phyloP scores from a whole-genome alignment of 2,329 filamentous ascomycete species.

The Aspergillus sp. region DNA sequence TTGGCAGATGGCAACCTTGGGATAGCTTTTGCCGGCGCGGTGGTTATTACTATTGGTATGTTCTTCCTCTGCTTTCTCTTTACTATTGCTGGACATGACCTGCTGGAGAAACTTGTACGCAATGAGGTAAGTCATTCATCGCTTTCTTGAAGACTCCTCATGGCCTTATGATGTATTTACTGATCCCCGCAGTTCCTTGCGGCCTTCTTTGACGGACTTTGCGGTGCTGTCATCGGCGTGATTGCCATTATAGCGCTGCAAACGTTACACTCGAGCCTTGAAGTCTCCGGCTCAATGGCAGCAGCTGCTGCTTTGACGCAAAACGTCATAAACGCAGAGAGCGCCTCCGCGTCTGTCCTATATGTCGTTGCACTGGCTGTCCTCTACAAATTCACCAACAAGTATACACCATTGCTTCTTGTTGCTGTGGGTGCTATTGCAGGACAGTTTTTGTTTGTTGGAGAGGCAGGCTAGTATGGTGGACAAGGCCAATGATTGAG shows the following conservation, averaged over 20 bases:
- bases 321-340: not conserved
- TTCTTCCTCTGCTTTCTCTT: not conserved
- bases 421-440: not conserved
- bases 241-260: not conserved
- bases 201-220: not conserved
- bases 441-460: not conserved
- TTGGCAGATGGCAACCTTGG: not conserved
- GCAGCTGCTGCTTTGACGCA: no score
- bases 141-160: not conserved
- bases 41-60: not conserved
- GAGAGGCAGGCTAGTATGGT: no score
- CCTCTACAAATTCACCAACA: not conserved
- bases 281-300: not conserved
- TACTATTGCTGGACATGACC: not conserved
- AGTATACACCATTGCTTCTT: not conserved
- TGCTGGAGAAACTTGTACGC: not conserved
- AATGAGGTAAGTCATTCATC: not conserved
- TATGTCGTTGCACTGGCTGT: not conserved
- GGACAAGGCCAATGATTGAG: no score
- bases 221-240: not conserved
- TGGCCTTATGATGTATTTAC: not conserved
- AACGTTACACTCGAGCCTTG: no score
- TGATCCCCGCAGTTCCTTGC: not conserved
- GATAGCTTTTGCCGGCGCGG: not conserved
- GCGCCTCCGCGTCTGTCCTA: not conserved